Percentiles rank a stretch among this genome's conserved stretches.
Evolutionary conservation across 2,329 filamentous ascomycete genomes (phyloP).

Genomic region (Pyrenophora seminiperda): DNA sequence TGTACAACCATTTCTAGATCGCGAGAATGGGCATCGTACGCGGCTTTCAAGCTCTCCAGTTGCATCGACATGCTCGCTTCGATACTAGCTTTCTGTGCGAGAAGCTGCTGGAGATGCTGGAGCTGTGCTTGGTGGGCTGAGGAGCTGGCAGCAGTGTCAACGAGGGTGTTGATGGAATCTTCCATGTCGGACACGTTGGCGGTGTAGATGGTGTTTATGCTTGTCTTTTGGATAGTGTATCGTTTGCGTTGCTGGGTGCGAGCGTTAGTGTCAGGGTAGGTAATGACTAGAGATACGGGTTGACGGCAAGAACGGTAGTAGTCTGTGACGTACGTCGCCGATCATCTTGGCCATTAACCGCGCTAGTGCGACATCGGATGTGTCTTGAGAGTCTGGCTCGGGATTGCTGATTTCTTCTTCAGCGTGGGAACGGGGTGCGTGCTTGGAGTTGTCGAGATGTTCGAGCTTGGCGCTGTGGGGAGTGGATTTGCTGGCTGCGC

Average conservation of each 20-base stretch:
- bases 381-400: conserved; percentile 12
- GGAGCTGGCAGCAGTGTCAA: conserved; percentile 26
- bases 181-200: conserved; percentile 13
- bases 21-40: conserved; percentile 29
- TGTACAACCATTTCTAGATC: conserved; percentile 31
- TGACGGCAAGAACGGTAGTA: background rate
- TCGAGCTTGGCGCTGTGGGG: conserved; percentile 5
- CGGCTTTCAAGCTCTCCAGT: conserved; percentile 18
- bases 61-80: conserved; percentile 33
- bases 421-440: conserved; percentile 11
- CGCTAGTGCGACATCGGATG: conserved; percentile 14
- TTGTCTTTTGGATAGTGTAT: conserved; percentile 23
- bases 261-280: background rate
- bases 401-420: conserved; percentile 5
- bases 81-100: conserved; percentile 30
- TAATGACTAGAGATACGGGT: no score
- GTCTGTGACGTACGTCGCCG: conserved; percentile 26
- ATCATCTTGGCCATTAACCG: conserved; percentile 30
- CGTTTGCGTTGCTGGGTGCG: conserved; percentile 36
- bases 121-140: conserved; percentile 31
- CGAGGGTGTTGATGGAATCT: conserved; percentile 27
- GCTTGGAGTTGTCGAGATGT: conserved; percentile 8
- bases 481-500: conserved; percentile 13
- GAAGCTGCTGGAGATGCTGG: conserved; percentile 28
- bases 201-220: conserved; percentile 29